Evolutionary conservation across 2,329 filamentous ascomycete species (phyloP).

Genomic region (Talaromyces sp.): DNA sequence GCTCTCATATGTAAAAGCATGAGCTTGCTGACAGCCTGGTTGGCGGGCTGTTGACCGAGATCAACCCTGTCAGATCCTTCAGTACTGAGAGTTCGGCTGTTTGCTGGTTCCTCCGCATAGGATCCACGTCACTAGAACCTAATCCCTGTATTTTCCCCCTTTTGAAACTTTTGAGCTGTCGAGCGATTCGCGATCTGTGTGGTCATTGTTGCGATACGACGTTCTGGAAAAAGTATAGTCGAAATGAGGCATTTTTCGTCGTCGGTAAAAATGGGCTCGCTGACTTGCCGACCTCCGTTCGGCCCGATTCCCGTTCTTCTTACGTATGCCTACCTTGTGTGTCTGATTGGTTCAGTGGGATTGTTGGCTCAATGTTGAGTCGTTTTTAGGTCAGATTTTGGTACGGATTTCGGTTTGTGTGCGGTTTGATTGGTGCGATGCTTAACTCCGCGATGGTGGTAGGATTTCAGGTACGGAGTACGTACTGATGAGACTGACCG

Average conservation of each 20-base stretch:
- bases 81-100: neutral
- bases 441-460: constrained; percentile 1
- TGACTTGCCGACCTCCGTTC: neutral
- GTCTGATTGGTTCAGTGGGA: neutral
- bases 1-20: neutral
- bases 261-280: neutral
- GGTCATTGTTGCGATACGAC: neutral
- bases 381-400: neutral
- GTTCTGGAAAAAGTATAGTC: neutral
- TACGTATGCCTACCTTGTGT: neutral
- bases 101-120: neutral
- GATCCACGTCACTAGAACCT: neutral
- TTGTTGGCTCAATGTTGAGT: neutral
- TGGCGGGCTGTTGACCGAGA: neutral
- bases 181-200: neutral
- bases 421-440: neutral
- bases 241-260: neutral
- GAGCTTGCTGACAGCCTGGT: neutral
- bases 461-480: neutral
- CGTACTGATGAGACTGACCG: neutral
- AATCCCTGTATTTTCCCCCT: neutral
- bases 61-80: neutral
- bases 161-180: neutral
- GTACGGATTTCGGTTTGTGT: neutral
- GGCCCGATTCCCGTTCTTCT: neutral